Evolutionary conservation across 139 green algal species (phyloP), one percentile per base, ranked within the genome.

Genomic region (Micractinium conductrix): DNA sequence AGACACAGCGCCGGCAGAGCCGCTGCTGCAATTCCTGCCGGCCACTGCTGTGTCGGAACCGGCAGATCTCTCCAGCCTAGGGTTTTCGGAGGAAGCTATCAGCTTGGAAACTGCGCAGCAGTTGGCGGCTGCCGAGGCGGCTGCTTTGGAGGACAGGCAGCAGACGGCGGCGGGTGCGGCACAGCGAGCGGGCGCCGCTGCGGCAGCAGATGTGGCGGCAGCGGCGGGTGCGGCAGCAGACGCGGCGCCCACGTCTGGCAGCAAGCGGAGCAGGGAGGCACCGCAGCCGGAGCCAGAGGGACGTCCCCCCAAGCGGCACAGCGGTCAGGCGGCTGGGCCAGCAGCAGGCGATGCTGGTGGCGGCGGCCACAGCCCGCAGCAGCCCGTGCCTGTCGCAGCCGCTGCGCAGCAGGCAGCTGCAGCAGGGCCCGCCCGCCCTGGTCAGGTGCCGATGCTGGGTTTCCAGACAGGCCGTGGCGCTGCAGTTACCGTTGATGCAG

Each of bases 81-180:
- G 33, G 35, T 21, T 40, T 7, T 72, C 76, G 10, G 76, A 21
- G 28, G 78, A 83, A 62, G 6, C 42, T 6, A 63, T 74, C 42
- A 75, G 62, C 42, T 30, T 63, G 42, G 78, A 74, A n/a, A 74
- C 78, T 0, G 78, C 78, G 4, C 42, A 17, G 0, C 62, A 74
- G 62, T 43, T 83, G 43, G 42, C n/a, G 14, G 78, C n/a, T 24
- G 40, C 65, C 24, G 78, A 83, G 62, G 62, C 62, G 7, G 78
- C 62, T 3, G 62, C 62, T 1, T 21, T 83, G 28, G 28, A 0
- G 9, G 70, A 68, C 35, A 68, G 74, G 48, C 50, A 28, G 50
- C 35, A 48, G 74, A 50, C 40, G 35, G 35, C 44, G 16, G 24
- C 40, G 30, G 12, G 43, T 38, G 65, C 7, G 38, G 9, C 10